Percentiles rank a stretch among this genome's conserved stretches.
phyloP scores from a whole-genome alignment of 805 yeast species.

The Nakazawaea holstii region DNA sequence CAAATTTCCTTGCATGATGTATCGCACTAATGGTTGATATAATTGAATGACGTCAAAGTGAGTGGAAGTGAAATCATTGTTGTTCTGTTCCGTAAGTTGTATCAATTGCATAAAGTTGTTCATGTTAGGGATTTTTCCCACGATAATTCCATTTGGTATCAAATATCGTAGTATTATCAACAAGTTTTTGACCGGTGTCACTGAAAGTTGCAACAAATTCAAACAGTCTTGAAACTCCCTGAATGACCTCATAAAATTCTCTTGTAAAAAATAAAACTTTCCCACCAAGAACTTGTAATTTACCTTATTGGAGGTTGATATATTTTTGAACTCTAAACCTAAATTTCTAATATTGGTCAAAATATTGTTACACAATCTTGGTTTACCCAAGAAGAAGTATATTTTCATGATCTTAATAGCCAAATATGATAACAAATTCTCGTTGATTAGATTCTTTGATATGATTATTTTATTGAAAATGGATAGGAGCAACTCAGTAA shows the following conservation, averaged over 20 bases:
- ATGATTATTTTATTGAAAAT: constrained; percentile 47
- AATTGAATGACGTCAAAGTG: constrained; percentile 20
- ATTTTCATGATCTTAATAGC: constrained; percentile 45
- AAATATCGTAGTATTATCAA: constrained; percentile 37
- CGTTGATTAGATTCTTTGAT: constrained; percentile 35
- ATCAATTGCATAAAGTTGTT: constrained; percentile 13
- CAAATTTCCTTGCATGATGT: constrained; percentile 38
- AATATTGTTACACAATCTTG: constrained; percentile 55
- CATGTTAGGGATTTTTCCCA: constrained; percentile 46
- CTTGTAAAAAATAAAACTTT: constrained; percentile 47
- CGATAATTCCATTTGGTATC: constrained; percentile 45
- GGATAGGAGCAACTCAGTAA: constrained; percentile 44
- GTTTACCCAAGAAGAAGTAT: constrained; percentile 48
- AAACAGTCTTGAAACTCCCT: constrained; percentile 48
- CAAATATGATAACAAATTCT: constrained; percentile 40
- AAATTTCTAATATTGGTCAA: constrained; percentile 55
- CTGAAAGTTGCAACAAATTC: constrained; percentile 23
- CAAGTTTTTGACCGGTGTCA: constrained; percentile 24
- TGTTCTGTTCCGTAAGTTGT: neutral
- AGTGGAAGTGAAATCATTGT: constrained; percentile 13
- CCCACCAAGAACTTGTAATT: constrained; percentile 52
- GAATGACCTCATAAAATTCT: constrained; percentile 40
- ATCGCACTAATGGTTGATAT: constrained; percentile 32
- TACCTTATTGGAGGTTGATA: constrained; percentile 37
- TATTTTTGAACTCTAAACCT: constrained; percentile 34